These are phyloP conservation scores for Geotrichum armillariae DNA, from an alignment of 1,139 yeast species.

Conservation along the genomic window DNA sequence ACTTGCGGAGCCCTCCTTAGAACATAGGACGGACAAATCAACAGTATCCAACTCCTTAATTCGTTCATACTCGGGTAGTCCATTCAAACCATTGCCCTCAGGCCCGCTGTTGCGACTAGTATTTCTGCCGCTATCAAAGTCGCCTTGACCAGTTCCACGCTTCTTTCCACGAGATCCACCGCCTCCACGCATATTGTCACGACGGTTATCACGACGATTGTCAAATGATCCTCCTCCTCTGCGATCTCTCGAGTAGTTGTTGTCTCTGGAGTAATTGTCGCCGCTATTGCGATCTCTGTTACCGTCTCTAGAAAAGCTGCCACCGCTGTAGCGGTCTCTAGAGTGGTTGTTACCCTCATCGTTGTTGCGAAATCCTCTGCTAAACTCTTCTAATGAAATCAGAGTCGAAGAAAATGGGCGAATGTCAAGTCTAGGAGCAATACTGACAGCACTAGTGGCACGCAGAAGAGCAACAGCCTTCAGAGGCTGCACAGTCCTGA, in stretches of 20 bases:
- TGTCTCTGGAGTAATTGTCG: neutral
- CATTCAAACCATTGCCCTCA: conserved; percentile 38
- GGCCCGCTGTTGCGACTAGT: conserved; percentile 25
- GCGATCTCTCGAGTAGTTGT: neutral
- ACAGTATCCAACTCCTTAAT: conserved; percentile 28
- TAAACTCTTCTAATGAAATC: conserved; percentile 2
- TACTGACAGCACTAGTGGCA: neutral
- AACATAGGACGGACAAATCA: conserved; percentile 15
- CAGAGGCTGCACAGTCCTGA: neutral
- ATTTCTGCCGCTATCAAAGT: conserved; percentile 25
- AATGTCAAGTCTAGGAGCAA: neutral
- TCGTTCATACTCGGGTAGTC: conserved; percentile 35
- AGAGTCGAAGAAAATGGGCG: conserved; percentile 4
- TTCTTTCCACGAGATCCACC: conserved; percentile 3
- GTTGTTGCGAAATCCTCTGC: neutral
- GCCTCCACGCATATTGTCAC: neutral
- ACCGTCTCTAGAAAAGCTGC: neutral
- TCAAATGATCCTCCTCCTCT: conserved; percentile 3
- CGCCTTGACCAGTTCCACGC: conserved; percentile 18
- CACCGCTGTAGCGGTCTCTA: no score
- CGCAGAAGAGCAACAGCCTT: conserved; percentile 1
- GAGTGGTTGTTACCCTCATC: neutral
- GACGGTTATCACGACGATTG: conserved; percentile 2
- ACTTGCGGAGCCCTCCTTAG: conserved; percentile 17
- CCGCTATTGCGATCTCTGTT: neutral